Percentiles rank a stretch among this genome's conserved stretches.
Evolutionary conservation across 768 basidiomycete species (phyloP).

Genomic region (Holtermanniella nyarrowii): DNA sequence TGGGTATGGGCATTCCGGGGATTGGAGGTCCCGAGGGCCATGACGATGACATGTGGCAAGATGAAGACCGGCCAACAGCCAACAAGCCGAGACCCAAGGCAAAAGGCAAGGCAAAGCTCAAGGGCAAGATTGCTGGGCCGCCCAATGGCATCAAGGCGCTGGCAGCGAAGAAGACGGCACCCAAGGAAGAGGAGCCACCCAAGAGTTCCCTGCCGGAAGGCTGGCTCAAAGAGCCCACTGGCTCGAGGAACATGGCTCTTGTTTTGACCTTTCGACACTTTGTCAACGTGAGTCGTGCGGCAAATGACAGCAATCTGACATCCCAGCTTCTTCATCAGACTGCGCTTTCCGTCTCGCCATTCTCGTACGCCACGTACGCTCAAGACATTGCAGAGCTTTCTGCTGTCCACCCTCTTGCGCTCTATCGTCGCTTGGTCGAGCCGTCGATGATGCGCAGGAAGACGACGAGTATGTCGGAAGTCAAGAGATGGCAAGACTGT

Average conservation of each 20-base stretch:
- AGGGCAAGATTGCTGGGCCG: slow-evolving; percentile 4
- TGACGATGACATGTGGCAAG: not conserved
- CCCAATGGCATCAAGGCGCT: not conserved
- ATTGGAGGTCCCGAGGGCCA: slow-evolving; percentile 9
- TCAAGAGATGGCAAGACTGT: slow-evolving; percentile 33
- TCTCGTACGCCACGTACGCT: slow-evolving; percentile 34
- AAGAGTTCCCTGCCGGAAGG: slow-evolving; percentile 29
- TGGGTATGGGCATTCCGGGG: slow-evolving; percentile 22
- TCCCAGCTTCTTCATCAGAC: slow-evolving; percentile 34
- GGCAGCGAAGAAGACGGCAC: slow-evolving; percentile 5
- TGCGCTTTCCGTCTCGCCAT: slow-evolving; percentile 33
- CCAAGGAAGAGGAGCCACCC: not conserved
- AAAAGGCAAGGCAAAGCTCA: slow-evolving; percentile 8
- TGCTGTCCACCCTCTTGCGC: slow-evolving; percentile 36
- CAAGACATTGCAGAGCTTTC: slow-evolving; percentile 33
- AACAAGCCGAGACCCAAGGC: slow-evolving; percentile 1
- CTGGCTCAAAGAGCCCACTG: slow-evolving; percentile 33
- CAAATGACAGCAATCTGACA: not conserved
- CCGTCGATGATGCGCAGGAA: slow-evolving; percentile 21
- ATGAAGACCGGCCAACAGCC: not conserved
- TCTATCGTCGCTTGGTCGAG: slow-evolving; percentile 36
- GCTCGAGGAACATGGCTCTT: slow-evolving; percentile 35
- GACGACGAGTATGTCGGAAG: slow-evolving; percentile 9
- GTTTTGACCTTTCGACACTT: slow-evolving; percentile 39
- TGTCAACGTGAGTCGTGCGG: slow-evolving; percentile 25